Conservation (phyloP, 2,329 filamentous ascomycete genomes). For the Clonostachys rosea region DNA sequence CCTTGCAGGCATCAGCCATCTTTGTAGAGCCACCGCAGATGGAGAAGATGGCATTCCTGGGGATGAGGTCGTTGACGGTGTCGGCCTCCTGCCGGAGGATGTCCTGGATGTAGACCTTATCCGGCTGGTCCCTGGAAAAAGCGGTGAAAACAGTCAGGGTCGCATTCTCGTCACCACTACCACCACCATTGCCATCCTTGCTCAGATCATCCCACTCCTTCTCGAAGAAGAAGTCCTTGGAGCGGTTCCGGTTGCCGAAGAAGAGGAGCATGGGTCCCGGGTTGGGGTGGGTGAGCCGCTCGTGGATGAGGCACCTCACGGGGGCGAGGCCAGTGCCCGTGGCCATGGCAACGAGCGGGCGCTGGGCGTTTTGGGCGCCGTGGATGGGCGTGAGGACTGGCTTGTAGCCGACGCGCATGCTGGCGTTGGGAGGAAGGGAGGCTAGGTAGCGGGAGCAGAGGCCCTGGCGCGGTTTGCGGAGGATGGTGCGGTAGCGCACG, state of each 20-base stretch:
- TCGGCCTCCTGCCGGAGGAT: slow-evolving; percentile 37
- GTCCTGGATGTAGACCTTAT: slow-evolving; percentile 54
- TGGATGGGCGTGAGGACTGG: slow-evolving; percentile 37
- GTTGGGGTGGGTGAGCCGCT: slow-evolving; percentile 43
- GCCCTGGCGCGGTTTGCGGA: slow-evolving; percentile 78
- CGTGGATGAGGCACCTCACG: slow-evolving; percentile 74
- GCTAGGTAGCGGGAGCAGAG: slow-evolving; percentile 87
- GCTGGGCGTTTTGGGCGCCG: slow-evolving; percentile 24
- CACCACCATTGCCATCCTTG: slow-evolving; percentile 3
- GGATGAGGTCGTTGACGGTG: slow-evolving; percentile 23
- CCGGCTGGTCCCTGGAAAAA: slow-evolving; percentile 40
- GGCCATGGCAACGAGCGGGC: slow-evolving; percentile 71
- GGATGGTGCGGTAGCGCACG: slow-evolving; percentile 86
- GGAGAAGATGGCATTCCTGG: slow-evolving; percentile 37
- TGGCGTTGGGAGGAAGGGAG: slow-evolving; percentile 51
- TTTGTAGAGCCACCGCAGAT: slow-evolving; percentile 53
- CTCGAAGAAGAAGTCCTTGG: slow-evolving; percentile 76
- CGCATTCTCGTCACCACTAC: too few relatives aligned
- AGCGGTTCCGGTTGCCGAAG: slow-evolving; percentile 75
- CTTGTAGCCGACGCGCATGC: slow-evolving; percentile 56
- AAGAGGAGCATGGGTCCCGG: slow-evolving; percentile 56
- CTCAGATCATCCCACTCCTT: slow-evolving; percentile 60
- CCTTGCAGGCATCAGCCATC: slow-evolving; percentile 52
- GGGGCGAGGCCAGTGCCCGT: slow-evolving; percentile 87
- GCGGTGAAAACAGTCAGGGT: slow-evolving; percentile 31